Base-by-base conservation (phyloP, 306 rosid genomes). In the Nissolia schottii region DNA sequence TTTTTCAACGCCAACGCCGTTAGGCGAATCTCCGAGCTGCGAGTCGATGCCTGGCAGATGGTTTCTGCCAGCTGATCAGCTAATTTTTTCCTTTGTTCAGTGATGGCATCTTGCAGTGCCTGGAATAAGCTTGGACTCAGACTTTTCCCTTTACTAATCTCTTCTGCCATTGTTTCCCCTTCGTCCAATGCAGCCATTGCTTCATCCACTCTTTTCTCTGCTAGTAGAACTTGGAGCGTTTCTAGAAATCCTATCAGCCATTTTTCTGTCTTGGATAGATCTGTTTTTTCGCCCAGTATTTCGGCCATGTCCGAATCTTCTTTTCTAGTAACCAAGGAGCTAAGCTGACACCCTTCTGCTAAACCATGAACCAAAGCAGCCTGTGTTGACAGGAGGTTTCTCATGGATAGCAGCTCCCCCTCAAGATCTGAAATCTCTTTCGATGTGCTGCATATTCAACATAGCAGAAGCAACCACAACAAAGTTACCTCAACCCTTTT, bases 351-450 rank as follows among this genome's bases (percentile, higher is more conserved):
- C 66, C 91, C 96, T 58, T 94, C 92, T 13, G 92, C 88, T 86
- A 94, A 77, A 79, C 90, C 89, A 24, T 94, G 96, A 76, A 91
- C 85, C 14, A 87, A 78, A 75, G 90, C 90, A 50, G 95, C 96
- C 66, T 89, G 97, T 38, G 82, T 87, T 18, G 93, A 86, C 48
- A 91, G 73, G 16, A 91, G 96, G 73, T 91, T 94, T 82, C 96
- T 89, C 94, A 94, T 88, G 31, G 93, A 86, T 67, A 91, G 85
- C 6, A 94, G 83, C 72, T 94, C 92, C 8, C 97, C 97, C 64
- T 94, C 98, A 59, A 94, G 98, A 78, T 89, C 92, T 43, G 95
- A 81, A 60, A 94, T 94, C 82, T 89, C 96, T 80, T 79, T 88
- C 28, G 98, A 91, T 53, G 97, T 91, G 14, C 98, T 94, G 83